Percentiles rank a stretch among this genome's conserved stretches.
Evolutionary conservation across 2,329 filamentous ascomycete species (phyloP).

Genomic region (Colletotrichum truncatum): DNA sequence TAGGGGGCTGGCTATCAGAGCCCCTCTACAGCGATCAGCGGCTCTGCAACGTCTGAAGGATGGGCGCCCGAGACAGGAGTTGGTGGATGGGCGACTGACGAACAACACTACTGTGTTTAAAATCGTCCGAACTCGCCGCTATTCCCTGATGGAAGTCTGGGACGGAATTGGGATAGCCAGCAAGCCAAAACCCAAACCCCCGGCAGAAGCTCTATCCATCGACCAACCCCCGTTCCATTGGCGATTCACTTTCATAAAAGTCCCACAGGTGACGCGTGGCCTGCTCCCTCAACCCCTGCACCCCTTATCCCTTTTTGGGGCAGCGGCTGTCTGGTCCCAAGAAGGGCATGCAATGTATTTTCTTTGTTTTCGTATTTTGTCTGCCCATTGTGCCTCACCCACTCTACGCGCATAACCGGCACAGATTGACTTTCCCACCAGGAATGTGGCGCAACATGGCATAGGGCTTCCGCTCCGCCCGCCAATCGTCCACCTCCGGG

Average conservation of each 20-base stretch:
- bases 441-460: slow-evolving; percentile 3
- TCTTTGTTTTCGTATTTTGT: background rate
- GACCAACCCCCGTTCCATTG: background rate
- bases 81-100: slow-evolving; percentile 6
- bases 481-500: slow-evolving; percentile 5
- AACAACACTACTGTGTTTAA: background rate
- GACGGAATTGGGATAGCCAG: slow-evolving; percentile 3
- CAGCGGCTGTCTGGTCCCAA: background rate
- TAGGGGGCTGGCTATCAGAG: too few species aligned
- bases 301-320: background rate
- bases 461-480: slow-evolving; percentile 16
- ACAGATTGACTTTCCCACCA: slow-evolving; percentile 3
- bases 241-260: background rate
- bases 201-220: background rate
- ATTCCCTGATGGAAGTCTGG: background rate
- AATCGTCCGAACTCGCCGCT: slow-evolving; percentile 8
- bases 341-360: background rate
- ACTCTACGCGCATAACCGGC: background rate
- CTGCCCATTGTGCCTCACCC: background rate
- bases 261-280: slow-evolving; percentile 27
- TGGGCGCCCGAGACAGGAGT: slow-evolving; percentile 8
- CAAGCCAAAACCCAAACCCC: background rate
- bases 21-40: slow-evolving; percentile 4
- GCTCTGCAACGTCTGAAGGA: slow-evolving; percentile 8
- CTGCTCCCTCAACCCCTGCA: background rate